Percentiles rank a stretch among this genome's conserved stretches.
Conservation (phyloP, 2,329 filamentous ascomycete genomes). For the Teratosphaeria pseudoeucalypti region DNA sequence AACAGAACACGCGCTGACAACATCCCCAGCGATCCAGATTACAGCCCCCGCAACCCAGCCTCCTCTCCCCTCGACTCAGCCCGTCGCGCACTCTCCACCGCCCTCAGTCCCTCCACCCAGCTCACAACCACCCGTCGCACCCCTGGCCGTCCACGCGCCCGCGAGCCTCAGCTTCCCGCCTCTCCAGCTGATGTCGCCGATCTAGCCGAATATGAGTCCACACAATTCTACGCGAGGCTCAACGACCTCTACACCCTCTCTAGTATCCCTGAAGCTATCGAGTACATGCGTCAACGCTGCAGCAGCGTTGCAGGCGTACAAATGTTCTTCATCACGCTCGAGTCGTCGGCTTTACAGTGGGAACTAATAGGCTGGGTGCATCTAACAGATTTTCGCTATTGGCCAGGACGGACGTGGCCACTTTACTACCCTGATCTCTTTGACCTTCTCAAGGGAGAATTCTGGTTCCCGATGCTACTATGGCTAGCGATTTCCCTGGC, state of each 20-base stretch:
- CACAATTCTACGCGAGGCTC: slow-evolving; percentile 57
- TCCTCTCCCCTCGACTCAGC: background rate
- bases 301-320: slow-evolving; percentile 66
- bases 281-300: slow-evolving; percentile 56
- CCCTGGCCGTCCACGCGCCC: slow-evolving; percentile 8
- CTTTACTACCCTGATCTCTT: slow-evolving; percentile 64
- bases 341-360: slow-evolving; percentile 58
- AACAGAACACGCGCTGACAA: background rate
- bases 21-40: background rate
- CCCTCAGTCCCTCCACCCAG: background rate
- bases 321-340: slow-evolving; percentile 55
- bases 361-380: slow-evolving; percentile 63
- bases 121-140: slow-evolving; percentile 16
- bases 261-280: slow-evolving; percentile 55
- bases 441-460: slow-evolving; percentile 60
- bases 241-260: slow-evolving; percentile 54
- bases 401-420: background rate
- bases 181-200: slow-evolving; percentile 70
- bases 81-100: background rate
- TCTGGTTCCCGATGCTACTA: slow-evolving; percentile 63
- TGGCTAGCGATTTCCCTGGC: slow-evolving; percentile 63
- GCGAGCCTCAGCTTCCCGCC: slow-evolving; percentile 31
- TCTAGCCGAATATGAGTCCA: slow-evolving; percentile 61
- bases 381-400: slow-evolving; percentile 39
- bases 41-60: background rate